Evolutionary conservation across 2,329 filamentous ascomycete species (phyloP), one percentile per base, ranked within the genome.

Genomic region (Aschersonia sp.): DNA sequence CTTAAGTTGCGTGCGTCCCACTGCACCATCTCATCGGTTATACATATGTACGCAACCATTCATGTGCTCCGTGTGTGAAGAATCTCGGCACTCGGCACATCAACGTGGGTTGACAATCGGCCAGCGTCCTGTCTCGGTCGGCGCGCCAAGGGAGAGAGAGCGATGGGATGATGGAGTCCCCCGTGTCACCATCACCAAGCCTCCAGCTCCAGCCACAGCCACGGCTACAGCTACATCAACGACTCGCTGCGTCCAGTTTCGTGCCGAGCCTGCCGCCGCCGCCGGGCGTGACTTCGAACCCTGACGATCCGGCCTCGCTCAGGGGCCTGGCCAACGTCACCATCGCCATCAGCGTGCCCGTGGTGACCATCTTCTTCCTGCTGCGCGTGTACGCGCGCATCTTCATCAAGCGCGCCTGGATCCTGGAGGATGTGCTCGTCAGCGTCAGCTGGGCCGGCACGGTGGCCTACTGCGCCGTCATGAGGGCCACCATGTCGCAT

Each of bases 381-480:
- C 43, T 50, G 28, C 45, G 48, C 1, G 32, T 30, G 28, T 50
- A 50, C 30, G 48, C 46, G 20, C 45, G 48, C 29, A 31, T 50
- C 28, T 47, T 50, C 45, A 42, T 50, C 45, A 50, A 50, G 30
- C 48, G 43, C 43, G 31, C 31, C 10, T 47, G 45, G 42, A 47
- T 45, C 28, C 45, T 47, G 10, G 48, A 50, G 45, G 48, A 50
- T 38, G 31, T 41, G 30, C 20, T 50, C 28, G 48, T 50, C 40
- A 42, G 40, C n/a, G 7, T 45, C 40, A 41, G 45, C 20, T 50
- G 48, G 48, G 48, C 45, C 30, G 48, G 48, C 9, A 44, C 45
- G 44, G 45, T 50, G 5, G 41, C 48, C 41, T 50, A 50, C 45
- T 50, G 48, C 42, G 48, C 31, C 48, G 47, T 50, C 48, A 50